Conservation (phyloP, 2,329 filamentous ascomycete species). For the Pseudogymnoascus sp. region DNA sequence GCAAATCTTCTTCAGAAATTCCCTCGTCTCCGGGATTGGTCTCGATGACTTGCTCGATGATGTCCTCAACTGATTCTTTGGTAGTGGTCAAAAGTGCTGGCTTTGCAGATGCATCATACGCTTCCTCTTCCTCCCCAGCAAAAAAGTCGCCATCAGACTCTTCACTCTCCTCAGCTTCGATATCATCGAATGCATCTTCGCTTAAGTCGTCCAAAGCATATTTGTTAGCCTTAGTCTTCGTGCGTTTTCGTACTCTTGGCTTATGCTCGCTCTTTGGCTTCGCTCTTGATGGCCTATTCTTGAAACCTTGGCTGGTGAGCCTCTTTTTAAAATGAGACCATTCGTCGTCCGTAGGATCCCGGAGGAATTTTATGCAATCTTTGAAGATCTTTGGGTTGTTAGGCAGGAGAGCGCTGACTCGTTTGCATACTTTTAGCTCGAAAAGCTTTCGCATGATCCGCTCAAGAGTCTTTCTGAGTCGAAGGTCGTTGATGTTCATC, state of each 20-base stretch:
- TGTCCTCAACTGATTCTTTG: conserved; percentile 1
- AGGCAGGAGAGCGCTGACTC: conserved; percentile 47
- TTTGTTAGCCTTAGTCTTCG: not conserved
- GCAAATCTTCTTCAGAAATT: not conserved
- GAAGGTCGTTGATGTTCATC: conserved; percentile 46
- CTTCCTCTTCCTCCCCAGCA: conserved; percentile 1
- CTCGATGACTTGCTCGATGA: not conserved
- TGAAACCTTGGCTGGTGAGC: conserved; percentile 26
- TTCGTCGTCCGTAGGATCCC: conserved; percentile 49
- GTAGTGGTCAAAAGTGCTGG: conserved; percentile 1
- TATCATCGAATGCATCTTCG: not conserved
- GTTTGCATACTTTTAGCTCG: conserved; percentile 47
- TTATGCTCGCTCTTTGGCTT: conserved; percentile 20
- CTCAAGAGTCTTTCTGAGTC: conserved; percentile 52
- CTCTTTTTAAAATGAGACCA: conserved; percentile 47
- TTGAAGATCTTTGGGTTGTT: conserved; percentile 46
- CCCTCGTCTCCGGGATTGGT: conserved; percentile 1
- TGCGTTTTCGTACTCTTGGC: not conserved
- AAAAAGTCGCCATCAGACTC: conserved; percentile 7
- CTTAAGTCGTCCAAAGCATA: not conserved
- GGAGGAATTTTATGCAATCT: conserved; percentile 52
- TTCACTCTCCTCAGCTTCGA: not conserved
- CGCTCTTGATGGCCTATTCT: conserved; percentile 25
- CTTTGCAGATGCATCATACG: not conserved
- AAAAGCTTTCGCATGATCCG: conserved; percentile 53